Conservation (phyloP, 2,329 filamentous ascomycete species). For the Aspergillus unguis region DNA sequence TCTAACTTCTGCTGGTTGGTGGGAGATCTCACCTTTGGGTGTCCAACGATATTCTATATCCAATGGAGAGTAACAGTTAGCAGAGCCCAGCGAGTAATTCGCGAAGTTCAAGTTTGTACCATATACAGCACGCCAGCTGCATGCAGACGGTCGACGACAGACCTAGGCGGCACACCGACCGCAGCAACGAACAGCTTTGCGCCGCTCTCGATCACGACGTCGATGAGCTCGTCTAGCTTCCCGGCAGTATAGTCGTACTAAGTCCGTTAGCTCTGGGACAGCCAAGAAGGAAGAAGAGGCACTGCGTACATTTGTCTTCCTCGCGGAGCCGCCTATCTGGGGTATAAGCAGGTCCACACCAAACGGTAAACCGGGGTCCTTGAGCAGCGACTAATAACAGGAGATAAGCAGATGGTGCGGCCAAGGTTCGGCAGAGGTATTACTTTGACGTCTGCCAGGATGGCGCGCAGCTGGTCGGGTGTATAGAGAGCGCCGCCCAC, state of each 20-base stretch:
- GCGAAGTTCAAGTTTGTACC: too few relatives aligned
- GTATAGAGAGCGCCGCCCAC: slow-evolving; percentile 90
- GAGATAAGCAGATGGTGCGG: too few relatives aligned
- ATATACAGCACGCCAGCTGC: slow-evolving; percentile 85
- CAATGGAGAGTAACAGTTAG: too few relatives aligned
- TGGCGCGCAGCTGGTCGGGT: slow-evolving; percentile 44
- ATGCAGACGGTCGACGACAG: slow-evolving; percentile 87
- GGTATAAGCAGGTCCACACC: slow-evolving; percentile 65
- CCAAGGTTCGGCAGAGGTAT: too few relatives aligned
- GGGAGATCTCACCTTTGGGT: too few relatives aligned
- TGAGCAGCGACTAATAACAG: too few relatives aligned
- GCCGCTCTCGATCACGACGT: slow-evolving; percentile 87
- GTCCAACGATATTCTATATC: slow-evolving; percentile 99
- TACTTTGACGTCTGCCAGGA: slow-evolving; percentile 80
- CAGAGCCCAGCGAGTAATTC: too few relatives aligned
- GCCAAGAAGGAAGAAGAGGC: slow-evolving; percentile 61
- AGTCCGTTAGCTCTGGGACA: background rate
- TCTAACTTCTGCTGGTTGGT: too few relatives aligned
- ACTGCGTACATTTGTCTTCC: slow-evolving; percentile 99
- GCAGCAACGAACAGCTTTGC: slow-evolving; percentile 94
- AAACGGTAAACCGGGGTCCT: too few relatives aligned
- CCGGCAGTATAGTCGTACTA: slow-evolving; percentile 89
- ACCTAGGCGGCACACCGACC: slow-evolving; percentile 86
- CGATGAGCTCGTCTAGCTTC: slow-evolving; percentile 84
- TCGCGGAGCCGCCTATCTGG: slow-evolving; percentile 87